Evolutionary conservation across 768 basidiomycete species (phyloP).

Genomic region (Pulveroboletus sp.): DNA sequence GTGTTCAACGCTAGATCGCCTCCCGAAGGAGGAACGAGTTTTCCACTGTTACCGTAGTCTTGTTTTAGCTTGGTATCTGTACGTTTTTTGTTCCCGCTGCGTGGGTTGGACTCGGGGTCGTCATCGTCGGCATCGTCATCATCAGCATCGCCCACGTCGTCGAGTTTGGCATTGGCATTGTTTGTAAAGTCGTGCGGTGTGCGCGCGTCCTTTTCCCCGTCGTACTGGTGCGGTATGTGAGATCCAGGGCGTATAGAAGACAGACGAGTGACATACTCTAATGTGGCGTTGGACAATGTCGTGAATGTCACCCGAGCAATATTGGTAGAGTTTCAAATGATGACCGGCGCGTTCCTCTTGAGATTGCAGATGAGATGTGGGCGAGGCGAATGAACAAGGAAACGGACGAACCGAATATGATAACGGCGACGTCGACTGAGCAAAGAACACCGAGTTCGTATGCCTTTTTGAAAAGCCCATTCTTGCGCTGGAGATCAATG

Average conservation of each 20-base stretch:
- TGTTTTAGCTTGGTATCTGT: constrained; percentile 28
- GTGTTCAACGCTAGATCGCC: constrained; percentile 20
- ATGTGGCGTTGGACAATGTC: constrained; percentile 70
- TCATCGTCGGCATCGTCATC: constrained; percentile 35
- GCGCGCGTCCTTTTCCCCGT: constrained; percentile 49
- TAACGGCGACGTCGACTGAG: constrained; percentile 84
- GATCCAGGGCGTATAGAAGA: constrained; percentile 8
- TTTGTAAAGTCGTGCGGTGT: constrained; percentile 48
- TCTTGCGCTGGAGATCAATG: constrained; percentile 63
- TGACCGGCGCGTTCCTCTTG: constrained; percentile 77
- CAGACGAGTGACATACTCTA: constrained; percentile 33
- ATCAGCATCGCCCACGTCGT: constrained; percentile 39
- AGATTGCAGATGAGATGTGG: constrained; percentile 10
- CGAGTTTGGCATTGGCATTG: constrained; percentile 32
- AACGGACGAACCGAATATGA: constrained; percentile 68
- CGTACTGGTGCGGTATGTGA: constrained; percentile 35
- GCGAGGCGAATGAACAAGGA: neutral
- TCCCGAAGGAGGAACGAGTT: constrained; percentile 15
- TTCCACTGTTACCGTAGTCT: constrained; percentile 22
- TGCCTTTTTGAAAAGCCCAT: constrained; percentile 88
- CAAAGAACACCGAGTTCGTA: constrained; percentile 90
- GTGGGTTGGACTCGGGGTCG: constrained; percentile 26
- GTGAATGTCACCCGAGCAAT: constrained; percentile 69
- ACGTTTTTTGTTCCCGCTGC: constrained; percentile 20
- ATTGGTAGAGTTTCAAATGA: constrained; percentile 79